Percentiles rank a stretch among this genome's conserved stretches.
These are phyloP conservation scores for Quercus variabilis DNA, from an alignment of 306 rosid species.

Conservation along the genomic window DNA sequence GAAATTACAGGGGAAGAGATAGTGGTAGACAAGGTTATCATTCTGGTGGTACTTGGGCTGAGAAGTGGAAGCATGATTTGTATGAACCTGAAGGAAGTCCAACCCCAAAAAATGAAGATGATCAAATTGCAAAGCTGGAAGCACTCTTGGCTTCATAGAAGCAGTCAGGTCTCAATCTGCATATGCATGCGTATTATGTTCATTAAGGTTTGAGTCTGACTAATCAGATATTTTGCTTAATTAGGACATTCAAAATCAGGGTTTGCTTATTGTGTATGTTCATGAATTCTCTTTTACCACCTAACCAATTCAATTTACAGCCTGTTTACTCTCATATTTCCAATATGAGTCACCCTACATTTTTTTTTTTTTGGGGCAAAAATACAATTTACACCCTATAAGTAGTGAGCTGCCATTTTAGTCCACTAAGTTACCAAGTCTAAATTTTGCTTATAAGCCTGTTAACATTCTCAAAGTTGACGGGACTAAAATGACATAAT, in stretches of 20 bases:
- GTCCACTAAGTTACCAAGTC: too few species aligned
- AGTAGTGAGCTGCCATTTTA: too few species aligned
- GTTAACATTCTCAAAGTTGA: too few species aligned
- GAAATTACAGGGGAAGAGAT: conserved; percentile 62
- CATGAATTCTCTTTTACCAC: neutral
- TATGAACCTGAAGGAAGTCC: conserved; percentile 70
- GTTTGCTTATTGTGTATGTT: neutral
- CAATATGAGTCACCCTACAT: neutral
- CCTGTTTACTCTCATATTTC: neutral
- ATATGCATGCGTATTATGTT: neutral
- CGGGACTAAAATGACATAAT: too few species aligned
- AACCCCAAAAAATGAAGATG: conserved; percentile 82
- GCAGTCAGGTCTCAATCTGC: conserved; percentile 12
- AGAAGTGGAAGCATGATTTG: conserved; percentile 92
- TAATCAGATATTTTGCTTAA: neutral
- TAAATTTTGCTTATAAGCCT: too few species aligned
- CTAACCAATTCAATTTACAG: neutral
- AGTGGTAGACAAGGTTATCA: conserved; percentile 50
- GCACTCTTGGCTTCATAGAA: conserved; percentile 72
- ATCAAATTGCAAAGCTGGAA: conserved; percentile 90
- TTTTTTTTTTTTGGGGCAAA: neutral
- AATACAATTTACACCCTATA: too few species aligned
- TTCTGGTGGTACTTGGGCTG: conserved; percentile 42
- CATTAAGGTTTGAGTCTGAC: neutral
- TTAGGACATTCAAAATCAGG: neutral